These are phyloP conservation scores for Quercus variabilis DNA, from an alignment of 306 rosid species.

Conservation along the genomic window DNA sequence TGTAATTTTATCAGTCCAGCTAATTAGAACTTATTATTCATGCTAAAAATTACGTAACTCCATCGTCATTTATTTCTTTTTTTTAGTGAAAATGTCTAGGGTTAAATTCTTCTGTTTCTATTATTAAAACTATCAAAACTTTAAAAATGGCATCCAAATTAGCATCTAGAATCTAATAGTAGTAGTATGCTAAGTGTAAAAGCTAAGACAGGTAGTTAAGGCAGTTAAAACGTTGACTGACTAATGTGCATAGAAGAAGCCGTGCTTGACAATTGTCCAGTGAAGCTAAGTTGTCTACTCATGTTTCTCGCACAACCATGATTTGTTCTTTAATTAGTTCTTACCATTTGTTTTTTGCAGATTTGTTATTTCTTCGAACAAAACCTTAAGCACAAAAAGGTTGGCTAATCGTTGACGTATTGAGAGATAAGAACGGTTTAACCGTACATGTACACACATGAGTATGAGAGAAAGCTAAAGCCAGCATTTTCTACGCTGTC, in stretches of 20 bases:
- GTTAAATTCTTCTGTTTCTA: no score
- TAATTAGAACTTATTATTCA: no score
- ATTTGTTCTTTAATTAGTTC: background rate
- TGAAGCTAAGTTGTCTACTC: slow-evolving; percentile 3
- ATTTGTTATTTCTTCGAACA: slow-evolving; percentile 3
- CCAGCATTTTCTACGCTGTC: slow-evolving; percentile 3
- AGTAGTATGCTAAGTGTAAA: background rate
- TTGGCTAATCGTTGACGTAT: slow-evolving; percentile 13
- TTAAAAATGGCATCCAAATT: background rate
- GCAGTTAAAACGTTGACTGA: slow-evolving; percentile 1
- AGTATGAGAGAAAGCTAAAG: background rate
- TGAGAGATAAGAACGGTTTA: background rate
- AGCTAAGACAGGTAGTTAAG: no score
- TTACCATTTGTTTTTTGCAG: background rate
- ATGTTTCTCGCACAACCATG: slow-evolving; percentile 19
- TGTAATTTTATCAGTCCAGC: no score
- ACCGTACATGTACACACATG: background rate
- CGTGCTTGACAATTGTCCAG: background rate
- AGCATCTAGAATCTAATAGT: background rate
- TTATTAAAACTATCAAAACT: no score
- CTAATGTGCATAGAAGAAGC: background rate
- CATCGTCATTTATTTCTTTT: no score
- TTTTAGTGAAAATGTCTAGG: no score
- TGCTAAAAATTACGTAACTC: no score
- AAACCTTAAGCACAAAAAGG: background rate